A percentile compares a stretch with the other conserved stretches of the same genome.
Evolutionary conservation across 2,329 filamentous ascomycete species (phyloP).

Genomic region (Epichloe typhina): DNA sequence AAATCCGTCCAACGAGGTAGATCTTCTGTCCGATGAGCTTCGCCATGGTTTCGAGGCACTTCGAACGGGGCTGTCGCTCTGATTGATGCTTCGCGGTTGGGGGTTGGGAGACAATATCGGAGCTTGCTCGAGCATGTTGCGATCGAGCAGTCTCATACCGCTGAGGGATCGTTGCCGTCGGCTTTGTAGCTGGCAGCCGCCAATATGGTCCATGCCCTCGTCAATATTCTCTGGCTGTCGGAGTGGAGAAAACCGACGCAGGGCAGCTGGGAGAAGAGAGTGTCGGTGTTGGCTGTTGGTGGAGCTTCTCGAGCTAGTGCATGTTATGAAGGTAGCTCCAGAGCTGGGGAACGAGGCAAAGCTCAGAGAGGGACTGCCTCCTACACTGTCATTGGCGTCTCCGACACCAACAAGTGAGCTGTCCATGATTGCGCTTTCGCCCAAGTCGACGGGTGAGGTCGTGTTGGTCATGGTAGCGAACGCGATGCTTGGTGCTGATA

Average conservation of each 20-base stretch:
- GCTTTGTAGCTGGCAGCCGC: background rate
- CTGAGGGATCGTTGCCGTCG: background rate
- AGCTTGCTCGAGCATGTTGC: background rate
- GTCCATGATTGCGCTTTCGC: background rate
- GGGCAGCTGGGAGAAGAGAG: constrained; percentile 6
- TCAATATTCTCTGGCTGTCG: background rate
- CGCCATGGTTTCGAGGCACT: constrained; percentile 12
- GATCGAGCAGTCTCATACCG: background rate
- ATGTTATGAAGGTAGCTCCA: constrained; percentile 12
- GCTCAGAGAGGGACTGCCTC: constrained; percentile 2
- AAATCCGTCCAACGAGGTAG: constrained; percentile 10
- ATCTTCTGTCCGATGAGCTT: constrained; percentile 12
- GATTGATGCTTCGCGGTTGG: constrained; percentile 10
- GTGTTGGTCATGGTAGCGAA: background rate
- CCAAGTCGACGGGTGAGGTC: background rate
- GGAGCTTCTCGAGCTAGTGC: constrained; percentile 10
- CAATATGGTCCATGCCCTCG: background rate
- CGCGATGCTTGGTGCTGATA: constrained; percentile 2
- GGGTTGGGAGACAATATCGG: constrained; percentile 4
- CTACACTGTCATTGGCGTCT: constrained; percentile 2
- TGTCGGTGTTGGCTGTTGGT: constrained; percentile 4
- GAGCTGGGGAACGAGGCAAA: constrained; percentile 6
- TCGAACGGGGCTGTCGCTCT: constrained; percentile 9
- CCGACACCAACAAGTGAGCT: background rate
- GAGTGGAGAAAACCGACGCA: background rate